Evolutionary conservation across 1,139 yeast species (phyloP).

Genomic region (Wickerhamiella pararugosa): DNA sequence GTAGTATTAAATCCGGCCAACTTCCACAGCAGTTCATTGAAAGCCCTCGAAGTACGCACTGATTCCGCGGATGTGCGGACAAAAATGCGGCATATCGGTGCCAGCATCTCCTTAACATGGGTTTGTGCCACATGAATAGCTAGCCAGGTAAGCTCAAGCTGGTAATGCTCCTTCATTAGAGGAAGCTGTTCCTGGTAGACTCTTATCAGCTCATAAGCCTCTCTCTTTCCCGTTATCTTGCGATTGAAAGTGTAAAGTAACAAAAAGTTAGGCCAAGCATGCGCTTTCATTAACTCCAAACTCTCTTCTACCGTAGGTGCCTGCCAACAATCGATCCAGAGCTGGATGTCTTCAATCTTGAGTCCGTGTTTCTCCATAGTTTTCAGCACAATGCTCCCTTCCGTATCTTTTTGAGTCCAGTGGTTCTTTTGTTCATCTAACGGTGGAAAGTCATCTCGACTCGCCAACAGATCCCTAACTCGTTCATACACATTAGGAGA

Average conservation of each 20-base stretch:
- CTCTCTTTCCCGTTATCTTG: not conserved
- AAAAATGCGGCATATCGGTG: constrained; percentile 2
- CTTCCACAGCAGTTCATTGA: constrained; percentile 1
- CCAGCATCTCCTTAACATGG: not conserved
- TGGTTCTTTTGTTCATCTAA: too few species aligned
- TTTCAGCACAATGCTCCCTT: too few species aligned
- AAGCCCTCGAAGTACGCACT: not conserved
- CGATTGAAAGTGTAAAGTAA: not conserved
- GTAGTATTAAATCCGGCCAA: not conserved
- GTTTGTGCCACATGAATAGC: not conserved
- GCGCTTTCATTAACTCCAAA: not conserved
- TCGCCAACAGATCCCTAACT: too few species aligned
- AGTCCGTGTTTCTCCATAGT: not conserved
- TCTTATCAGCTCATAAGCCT: not conserved
- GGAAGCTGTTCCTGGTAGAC: constrained; percentile 1
- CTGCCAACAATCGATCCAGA: not conserved
- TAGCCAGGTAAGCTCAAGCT: constrained; percentile 1
- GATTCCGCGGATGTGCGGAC: not conserved
- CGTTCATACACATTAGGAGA: too few species aligned
- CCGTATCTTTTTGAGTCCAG: too few species aligned
- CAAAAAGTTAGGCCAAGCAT: constrained; percentile 2
- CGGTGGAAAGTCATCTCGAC: too few species aligned
- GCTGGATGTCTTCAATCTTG: not conserved
- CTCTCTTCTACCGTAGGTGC: not conserved
- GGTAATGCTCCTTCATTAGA: not conserved